Conservation (phyloP, 768 basidiomycete genomes). For the Artomyces pyxidatus region DNA sequence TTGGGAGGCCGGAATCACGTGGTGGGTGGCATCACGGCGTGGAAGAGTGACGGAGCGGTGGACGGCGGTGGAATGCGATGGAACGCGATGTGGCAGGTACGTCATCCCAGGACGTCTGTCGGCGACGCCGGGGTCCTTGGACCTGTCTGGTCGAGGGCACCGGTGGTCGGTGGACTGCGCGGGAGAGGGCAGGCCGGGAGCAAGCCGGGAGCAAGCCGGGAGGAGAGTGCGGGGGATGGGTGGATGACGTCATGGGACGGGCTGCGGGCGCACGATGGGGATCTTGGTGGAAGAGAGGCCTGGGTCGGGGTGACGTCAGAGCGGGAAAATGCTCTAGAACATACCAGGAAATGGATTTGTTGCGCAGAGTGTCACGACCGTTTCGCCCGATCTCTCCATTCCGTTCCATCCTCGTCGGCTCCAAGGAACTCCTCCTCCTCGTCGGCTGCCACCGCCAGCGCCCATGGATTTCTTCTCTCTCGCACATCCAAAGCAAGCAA, state of each 20-base stretch:
- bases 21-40: background rate
- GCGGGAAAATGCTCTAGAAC: slow-evolving; percentile 2
- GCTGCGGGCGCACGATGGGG: slow-evolving; percentile 5
- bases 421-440: background rate
- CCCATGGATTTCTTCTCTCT: slow-evolving; percentile 18
- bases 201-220: too few relatives aligned
- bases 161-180: background rate
- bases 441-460: background rate
- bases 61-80: slow-evolving; percentile 6
- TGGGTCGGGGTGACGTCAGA: slow-evolving; percentile 8
- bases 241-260: slow-evolving; percentile 8
- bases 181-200: background rate
- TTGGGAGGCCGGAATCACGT: background rate
- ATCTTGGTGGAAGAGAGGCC: slow-evolving; percentile 1
- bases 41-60: background rate
- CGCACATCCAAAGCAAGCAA: slow-evolving; percentile 5
- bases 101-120: background rate
- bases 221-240: too few relatives aligned
- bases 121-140: too few relatives aligned
- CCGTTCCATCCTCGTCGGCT: too few relatives aligned
- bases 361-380: background rate
- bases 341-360: background rate
- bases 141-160: too few relatives aligned
- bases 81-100: background rate
- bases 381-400: too few relatives aligned